Conservation (phyloP, 2,329 filamentous ascomycete genomes). For the Colletotrichum karsti region DNA sequence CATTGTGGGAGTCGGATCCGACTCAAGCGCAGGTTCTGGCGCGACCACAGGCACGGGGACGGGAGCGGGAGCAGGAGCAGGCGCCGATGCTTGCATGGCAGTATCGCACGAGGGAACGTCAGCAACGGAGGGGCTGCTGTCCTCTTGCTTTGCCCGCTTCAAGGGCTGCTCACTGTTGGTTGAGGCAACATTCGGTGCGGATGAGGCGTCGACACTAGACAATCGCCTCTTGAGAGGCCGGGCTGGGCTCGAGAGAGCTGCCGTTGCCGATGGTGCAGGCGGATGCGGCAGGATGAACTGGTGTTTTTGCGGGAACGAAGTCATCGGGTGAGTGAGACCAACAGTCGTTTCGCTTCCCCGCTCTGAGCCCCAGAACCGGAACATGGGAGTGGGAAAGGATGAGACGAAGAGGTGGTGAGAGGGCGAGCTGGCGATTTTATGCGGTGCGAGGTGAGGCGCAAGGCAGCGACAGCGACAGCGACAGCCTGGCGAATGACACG, state of each 20-base stretch:
- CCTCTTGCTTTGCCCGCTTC: conserved; percentile 52
- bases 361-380: conserved; percentile 69
- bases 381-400: conserved; percentile 59
- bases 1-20: conserved; percentile 20
- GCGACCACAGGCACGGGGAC: conserved; percentile 29
- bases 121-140: conserved; percentile 4
- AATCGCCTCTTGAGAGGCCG: conserved; percentile 51
- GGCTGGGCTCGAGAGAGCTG: conserved; percentile 32
- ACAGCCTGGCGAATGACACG: background rate
- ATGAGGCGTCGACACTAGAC: conserved; percentile 40
- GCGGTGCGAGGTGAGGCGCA: conserved; percentile 13
- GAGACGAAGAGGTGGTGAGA: conserved; percentile 30
- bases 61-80: background rate
- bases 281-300: conserved; percentile 39
- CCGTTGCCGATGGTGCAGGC: conserved; percentile 30
- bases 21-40: conserved; percentile 19
- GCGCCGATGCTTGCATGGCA: conserved; percentile 29
- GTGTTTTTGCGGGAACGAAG: conserved; percentile 41
- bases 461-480: conserved; percentile 17
- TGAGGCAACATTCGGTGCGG: conserved; percentile 32
- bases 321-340: conserved; percentile 51
- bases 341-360: conserved; percentile 64
- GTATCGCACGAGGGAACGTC: conserved; percentile 14
- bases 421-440: conserved; percentile 11
- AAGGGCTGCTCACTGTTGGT: conserved; percentile 32